phyloP scores from a whole-genome alignment of 352 stramenopile genomes.

The Blastocystis sp. region DNA sequence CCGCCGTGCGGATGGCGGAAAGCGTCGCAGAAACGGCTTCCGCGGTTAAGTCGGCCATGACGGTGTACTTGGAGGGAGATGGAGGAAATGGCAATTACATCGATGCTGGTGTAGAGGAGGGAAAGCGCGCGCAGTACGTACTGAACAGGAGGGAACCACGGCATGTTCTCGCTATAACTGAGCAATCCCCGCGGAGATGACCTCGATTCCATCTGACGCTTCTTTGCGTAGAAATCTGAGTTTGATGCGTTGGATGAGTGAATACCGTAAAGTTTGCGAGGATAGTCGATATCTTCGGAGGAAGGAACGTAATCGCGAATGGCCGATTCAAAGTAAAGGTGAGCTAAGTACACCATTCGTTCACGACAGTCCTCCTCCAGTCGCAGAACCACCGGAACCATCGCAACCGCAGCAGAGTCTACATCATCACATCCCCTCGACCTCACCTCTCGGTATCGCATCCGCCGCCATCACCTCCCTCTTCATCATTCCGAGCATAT shows the following conservation, averaged over 20 bases:
- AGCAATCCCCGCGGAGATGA: background rate
- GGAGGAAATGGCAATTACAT: background rate
- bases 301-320: conserved; percentile 7
- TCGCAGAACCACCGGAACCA: conserved; percentile 13
- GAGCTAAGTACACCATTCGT: conserved; percentile 1
- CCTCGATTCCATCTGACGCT: background rate
- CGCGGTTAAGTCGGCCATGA: conserved; percentile 27
- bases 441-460: background rate
- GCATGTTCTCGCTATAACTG: background rate
- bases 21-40: background rate
- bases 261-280: conserved; percentile 4
- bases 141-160: conserved; percentile 35
- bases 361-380: conserved; percentile 32
- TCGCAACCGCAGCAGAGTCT: background rate
- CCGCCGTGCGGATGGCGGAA: background rate
- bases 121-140: conserved; percentile 12
- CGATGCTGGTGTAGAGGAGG: conserved; percentile 1
- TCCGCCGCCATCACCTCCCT: conserved; percentile 29
- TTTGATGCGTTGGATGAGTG: background rate
- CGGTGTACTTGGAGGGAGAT: conserved; percentile 8
- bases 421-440: background rate
- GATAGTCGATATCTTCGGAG: conserved; percentile 19
- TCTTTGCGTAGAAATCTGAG: background rate
- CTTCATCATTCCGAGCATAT: conserved; percentile 36
- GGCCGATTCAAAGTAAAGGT: conserved; percentile 1